Conservation (phyloP, 192 early-diverging fungal species). For the Pilobolus umbonatus region DNA sequence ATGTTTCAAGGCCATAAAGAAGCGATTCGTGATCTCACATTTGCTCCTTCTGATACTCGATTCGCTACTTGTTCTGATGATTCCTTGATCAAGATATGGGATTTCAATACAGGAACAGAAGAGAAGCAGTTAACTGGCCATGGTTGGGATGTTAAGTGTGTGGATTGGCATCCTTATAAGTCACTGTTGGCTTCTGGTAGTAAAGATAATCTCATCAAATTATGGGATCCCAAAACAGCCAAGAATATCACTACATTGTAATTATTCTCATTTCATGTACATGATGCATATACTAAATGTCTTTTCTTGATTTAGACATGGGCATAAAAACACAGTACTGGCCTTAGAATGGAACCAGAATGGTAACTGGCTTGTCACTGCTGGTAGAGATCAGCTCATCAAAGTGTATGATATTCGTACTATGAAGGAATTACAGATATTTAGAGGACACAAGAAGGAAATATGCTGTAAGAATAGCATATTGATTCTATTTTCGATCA, state of each 20-base stretch:
- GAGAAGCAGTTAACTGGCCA: conserved; percentile 82
- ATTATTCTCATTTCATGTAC: conserved; percentile 9
- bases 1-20: conserved; percentile 84
- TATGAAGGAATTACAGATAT: conserved; percentile 84
- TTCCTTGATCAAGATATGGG: conserved; percentile 94
- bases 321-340: conserved; percentile 92
- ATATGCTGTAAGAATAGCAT: conserved; percentile 60
- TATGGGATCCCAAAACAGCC: conserved; percentile 95
- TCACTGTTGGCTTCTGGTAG: conserved; percentile 90
- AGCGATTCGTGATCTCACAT: conserved; percentile 84
- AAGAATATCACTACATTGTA: conserved; percentile 82
- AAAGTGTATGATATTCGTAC: conserved; percentile 94
- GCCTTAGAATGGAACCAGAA: conserved; percentile 93
- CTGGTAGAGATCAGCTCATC: conserved; percentile 84
- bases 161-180: conserved; percentile 97
- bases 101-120: conserved; percentile 79
- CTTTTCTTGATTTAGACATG: conserved; percentile 57
- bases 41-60: conserved; percentile 88
- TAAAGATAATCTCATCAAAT: conserved; percentile 92
- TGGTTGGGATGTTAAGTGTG: conserved; percentile 94
- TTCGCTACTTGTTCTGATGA: conserved; percentile 97
- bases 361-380: conserved; percentile 93
- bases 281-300: not conserved
- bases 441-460: conserved; percentile 85
- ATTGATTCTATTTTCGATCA: not conserved